phyloP scores from a whole-genome alignment of 208 protist genomes.

The Acanthamoeba lenticulata region DNA sequence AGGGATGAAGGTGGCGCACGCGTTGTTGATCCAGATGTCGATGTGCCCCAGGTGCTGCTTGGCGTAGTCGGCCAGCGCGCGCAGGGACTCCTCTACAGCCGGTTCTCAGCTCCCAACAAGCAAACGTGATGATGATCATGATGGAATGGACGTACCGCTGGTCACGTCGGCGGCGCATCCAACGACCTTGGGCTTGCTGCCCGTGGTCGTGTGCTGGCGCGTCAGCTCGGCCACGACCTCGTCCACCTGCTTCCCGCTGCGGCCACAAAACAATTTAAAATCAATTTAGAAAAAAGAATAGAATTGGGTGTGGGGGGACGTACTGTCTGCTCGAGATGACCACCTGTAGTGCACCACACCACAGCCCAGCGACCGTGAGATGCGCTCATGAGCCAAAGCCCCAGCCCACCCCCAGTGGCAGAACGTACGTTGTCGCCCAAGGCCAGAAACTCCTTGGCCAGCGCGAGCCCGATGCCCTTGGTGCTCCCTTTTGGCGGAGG shows the following conservation, averaged over 20 bases:
- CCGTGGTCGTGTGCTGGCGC: background rate
- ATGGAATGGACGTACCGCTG: background rate
- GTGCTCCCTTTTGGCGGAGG: background rate
- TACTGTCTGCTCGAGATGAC: background rate
- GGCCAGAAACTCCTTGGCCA: conserved; percentile 42
- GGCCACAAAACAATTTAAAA: background rate
- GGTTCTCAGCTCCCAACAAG: background rate
- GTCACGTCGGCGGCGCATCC: background rate
- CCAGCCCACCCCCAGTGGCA: background rate
- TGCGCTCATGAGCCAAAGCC: background rate
- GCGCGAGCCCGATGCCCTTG: conserved; percentile 30
- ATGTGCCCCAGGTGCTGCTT: background rate
- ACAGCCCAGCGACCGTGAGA: background rate
- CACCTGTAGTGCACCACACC: background rate
- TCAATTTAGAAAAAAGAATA: background rate
- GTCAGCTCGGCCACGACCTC: conserved; percentile 13
- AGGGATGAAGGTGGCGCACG: background rate
- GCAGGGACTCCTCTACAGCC: background rate
- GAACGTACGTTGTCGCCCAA: background rate
- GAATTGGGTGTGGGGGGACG: background rate
- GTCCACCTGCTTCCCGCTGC: background rate
- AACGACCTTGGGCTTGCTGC: background rate
- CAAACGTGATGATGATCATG: background rate
- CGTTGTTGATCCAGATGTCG: conserved; percentile 53
- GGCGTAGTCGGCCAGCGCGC: background rate